Evolutionary conservation across 139 green algal species (phyloP), one percentile per base, ranked within the genome.

Genomic region (Micromonas pusilla): DNA sequence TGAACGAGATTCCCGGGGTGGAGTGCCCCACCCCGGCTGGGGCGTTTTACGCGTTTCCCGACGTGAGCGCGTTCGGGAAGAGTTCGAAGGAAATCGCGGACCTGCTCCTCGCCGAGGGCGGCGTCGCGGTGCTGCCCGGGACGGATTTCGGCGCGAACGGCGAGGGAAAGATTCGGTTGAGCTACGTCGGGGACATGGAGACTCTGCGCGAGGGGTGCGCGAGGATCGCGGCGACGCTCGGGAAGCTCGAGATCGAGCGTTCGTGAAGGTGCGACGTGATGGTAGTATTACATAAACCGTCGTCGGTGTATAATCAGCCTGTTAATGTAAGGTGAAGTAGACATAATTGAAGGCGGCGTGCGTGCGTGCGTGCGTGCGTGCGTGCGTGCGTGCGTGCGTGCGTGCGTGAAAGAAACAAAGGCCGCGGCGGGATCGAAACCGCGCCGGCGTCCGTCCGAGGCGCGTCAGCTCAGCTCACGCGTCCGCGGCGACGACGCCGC

Each of bases 41-140:
- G 26, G 76, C 76, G 2, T 81, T 81, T 34, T 81, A 81, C 76
- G 64, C 38, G 25, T 81, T 81, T 21, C 76, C 76, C 4, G 33
- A 76, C 13, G 21, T 73, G n/a, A 25, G 28, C 23, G 30, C n/a
- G 5, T 26, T 53, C 31, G 39, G 72, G 5, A 52, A 70, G 39
- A 36, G 31, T 32, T 26, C 26, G 3, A 30, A 57, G 30, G 52
- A 79, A 6, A 26, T 79, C 53, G 72, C 72, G 2, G 26, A 68
- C 31, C 39, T 57, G 16, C 54, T 79, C 52, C 72, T 79, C 26
- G 21, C 72, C 9, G 54, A 70, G 26, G 53, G 39, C 52, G 72
- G 72, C 72, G 72, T 79, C 26, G 72, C 72, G 25, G 5, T 79
- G 16, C 52, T 79, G 2, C 53, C 53, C 9, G 72, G 72, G 5